Evolutionary conservation across 164 flowering plant genomes (phyloP), one percentile per base, ranked within the genome.

Genomic region (Akebia trifoliata): DNA sequence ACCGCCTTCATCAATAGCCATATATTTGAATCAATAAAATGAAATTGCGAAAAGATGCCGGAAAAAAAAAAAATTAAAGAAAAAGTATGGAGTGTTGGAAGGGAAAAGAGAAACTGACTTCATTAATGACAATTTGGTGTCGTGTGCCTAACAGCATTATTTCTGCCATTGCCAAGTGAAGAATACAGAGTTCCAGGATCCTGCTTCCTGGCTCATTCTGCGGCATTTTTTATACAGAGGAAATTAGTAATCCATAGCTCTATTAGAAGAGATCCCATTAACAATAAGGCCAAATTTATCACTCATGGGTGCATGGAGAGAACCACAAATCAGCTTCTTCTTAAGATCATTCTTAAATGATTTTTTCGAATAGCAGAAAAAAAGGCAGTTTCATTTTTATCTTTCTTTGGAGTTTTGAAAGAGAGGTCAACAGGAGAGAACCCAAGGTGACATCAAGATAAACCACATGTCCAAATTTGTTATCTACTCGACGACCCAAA

Each of bases 81-180:
- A 35, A 46, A 29, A 31, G 22, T n/a, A 5, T 31, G 32, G 2
- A n/a, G 58, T 14, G 14, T 11, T 17, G 29, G 10, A 36, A 43
- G 57, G 56, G 52, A 25, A 28, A 28, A 24, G n/a, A 45, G 22
- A 17, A 52, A 44, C 50, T 1, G 43, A 84, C 97, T 81, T 90
- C 95, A 55, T 88, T 92, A 56, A 88, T 92, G 56, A 85, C 90
- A 63, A 88, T 88, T 66, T 72, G 96, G 66, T 92, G 85, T 24
- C 85, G 68, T 48, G 96, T 92, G 65, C 84, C 87, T 40, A 82
- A 67, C 32, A 76, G 79, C 35, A 76, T 11, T 48, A 86, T 89
- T 73, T 92, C 98, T 18, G 96, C 75, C 96, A 92, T 92, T 29
- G 96, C 96, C 61, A 92, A 39, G 70, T 84, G 98, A 49, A 92